Base-by-base conservation (phyloP, 2,329 filamentous ascomycete species). In the Aspergillus luchuensis region DNA sequence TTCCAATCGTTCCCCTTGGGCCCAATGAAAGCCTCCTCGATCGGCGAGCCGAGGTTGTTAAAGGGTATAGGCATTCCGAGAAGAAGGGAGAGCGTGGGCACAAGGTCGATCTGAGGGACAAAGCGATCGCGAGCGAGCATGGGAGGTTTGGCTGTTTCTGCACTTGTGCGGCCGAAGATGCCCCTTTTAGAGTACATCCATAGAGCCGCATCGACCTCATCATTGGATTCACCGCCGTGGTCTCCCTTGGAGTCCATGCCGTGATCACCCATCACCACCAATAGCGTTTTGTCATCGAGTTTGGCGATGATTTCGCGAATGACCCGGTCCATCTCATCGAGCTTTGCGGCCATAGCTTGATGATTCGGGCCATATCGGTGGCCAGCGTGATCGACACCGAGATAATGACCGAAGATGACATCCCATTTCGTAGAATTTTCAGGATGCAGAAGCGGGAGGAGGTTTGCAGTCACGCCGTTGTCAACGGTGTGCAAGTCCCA, bases 241-340 rank as follows among this genome's bases (percentile, higher is more conserved):
- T 99, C 95, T 17, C 95, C 95, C 79, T 99, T 98, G 62, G 86
- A 82, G 75, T 99, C 95, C 95, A 99, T 99, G 10, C 95, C 95
- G 72, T 99, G 95, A 74, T 99, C 95, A n/a, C 95, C 95, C 92
- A 99, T 96, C 13, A 99, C 91, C 19, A 99, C 87, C 38, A 99
- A 81, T 21, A 99, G 81, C 0, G 95, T 99, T 58, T 91, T 81
- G 56, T 97, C 90, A 68, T 97, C 94, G 17, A 99, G 80, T 3
- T 81, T 80, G 0, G 85, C 81, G 3, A 91, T 87, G 57, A 98
- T 82, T 25, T 89, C 83, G 47, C 87, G 85, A 60, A 98, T 82
- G 30, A 97, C 89, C 0, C 74, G 79, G 70, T 99, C 88, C 94
- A 99, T 99, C 78, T 99, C 92, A 65, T 87, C 85, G 67, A 98